Conservation (phyloP, 2,329 filamentous ascomycete genomes). For the Rutstroemia sydowiana region DNA sequence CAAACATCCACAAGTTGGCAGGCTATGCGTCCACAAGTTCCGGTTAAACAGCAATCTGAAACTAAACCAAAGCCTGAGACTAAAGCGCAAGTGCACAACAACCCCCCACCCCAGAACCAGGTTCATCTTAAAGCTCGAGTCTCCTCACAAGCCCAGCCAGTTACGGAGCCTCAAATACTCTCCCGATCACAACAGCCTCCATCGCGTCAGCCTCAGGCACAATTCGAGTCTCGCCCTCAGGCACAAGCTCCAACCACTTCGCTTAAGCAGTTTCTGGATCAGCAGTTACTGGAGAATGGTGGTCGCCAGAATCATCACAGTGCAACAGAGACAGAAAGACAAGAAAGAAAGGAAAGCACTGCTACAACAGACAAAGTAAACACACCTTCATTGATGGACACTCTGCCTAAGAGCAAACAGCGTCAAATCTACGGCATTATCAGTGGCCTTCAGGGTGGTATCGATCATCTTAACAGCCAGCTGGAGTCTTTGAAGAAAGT, state of each 20-base stretch:
- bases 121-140: not conserved
- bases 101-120: not conserved
- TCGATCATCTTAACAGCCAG: conserved; percentile 28
- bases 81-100: not conserved
- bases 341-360: conserved; percentile 18
- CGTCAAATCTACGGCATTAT: conserved; percentile 27
- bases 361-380: conserved; percentile 12
- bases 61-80: not conserved
- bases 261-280: not conserved
- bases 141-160: not conserved
- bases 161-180: not conserved
- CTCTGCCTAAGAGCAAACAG: conserved; percentile 27
- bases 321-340: not conserved
- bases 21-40: not conserved
- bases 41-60: not conserved
- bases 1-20: conserved; percentile 7
- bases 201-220: not conserved
- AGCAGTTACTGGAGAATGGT: conserved; percentile 4
- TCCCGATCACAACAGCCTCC: not conserved
- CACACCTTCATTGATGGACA: conserved; percentile 24
- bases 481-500: conserved; percentile 25
- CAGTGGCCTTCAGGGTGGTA: conserved; percentile 28
- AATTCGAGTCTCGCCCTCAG: not conserved
- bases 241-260: not conserved
- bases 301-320: not conserved